Percentiles rank a stretch among this genome's conserved stretches.
Conservation (phyloP, 768 basidiomycete genomes). For the Boletus sp. region DNA sequence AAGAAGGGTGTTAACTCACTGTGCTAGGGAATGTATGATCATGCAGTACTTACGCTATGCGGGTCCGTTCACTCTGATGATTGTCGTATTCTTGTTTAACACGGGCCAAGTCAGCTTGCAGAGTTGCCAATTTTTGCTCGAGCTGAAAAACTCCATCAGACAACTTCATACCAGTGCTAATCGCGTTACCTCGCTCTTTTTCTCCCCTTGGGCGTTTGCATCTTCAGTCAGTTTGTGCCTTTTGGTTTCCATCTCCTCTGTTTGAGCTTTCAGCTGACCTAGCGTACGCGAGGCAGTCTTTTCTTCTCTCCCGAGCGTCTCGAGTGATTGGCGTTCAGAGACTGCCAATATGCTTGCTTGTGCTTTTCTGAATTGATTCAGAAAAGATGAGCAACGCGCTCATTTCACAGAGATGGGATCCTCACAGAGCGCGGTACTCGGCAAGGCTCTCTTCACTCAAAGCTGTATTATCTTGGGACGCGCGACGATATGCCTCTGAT, state of each 20-base stretch:
- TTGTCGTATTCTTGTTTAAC: conserved; percentile 80
- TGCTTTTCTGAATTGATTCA: conserved; percentile 56
- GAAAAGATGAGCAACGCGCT: conserved; percentile 2
- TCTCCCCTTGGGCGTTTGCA: conserved; percentile 41
- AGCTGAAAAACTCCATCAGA: conserved; percentile 34
- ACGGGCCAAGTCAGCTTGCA: conserved; percentile 59
- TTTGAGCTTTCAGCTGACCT: conserved; percentile 62
- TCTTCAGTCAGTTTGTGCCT: conserved; percentile 57
- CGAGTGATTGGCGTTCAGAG: conserved; percentile 82
- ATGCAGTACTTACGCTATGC: conserved; percentile 55
- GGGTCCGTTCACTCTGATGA: conserved; percentile 75
- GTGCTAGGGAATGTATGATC: neutral
- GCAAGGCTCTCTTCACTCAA: conserved; percentile 81
- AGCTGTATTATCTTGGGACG: conserved; percentile 70
- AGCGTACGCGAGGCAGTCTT: conserved; percentile 68
- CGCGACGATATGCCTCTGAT: conserved; percentile 69
- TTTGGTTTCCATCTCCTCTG: conserved; percentile 60
- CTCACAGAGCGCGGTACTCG: conserved; percentile 56
- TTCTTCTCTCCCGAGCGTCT: conserved; percentile 76
- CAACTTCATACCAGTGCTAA: neutral
- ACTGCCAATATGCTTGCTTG: conserved; percentile 76
- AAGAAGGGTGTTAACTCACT: neutral
- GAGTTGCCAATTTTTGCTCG: conserved; percentile 53
- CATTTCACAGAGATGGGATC: neutral
- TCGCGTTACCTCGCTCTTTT: conserved; percentile 52